phyloP scores from a whole-genome alignment of 495 filamentous ascomycete genomes.

The Penicillium chermesinum region DNA sequence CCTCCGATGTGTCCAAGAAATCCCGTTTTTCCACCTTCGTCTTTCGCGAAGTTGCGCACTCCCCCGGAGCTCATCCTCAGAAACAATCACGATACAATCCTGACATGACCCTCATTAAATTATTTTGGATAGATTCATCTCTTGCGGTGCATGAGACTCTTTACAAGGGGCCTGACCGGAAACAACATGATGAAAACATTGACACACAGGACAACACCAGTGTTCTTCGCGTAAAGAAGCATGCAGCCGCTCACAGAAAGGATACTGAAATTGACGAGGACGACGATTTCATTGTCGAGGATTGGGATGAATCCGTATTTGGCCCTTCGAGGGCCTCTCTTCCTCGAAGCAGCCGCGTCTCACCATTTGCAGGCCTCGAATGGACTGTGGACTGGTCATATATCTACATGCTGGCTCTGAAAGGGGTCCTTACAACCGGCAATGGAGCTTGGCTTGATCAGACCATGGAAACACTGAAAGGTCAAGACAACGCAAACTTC shows the following conservation, averaged over 20 bases:
- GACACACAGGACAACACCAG: slow-evolving; percentile 11
- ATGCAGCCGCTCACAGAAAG: slow-evolving; percentile 5
- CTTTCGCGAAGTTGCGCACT: slow-evolving; percentile 32
- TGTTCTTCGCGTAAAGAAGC: slow-evolving; percentile 22
- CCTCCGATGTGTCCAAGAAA: not conserved
- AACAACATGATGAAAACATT: not conserved
- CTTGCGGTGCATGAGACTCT: slow-evolving; percentile 35
- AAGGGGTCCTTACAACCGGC: not conserved
- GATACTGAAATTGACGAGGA: slow-evolving; percentile 1
- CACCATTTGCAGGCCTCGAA: not conserved
- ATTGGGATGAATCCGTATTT: slow-evolving; percentile 30
- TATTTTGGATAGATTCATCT: slow-evolving; percentile 32
- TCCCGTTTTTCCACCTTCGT: slow-evolving; percentile 29
- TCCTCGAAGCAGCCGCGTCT: not conserved
- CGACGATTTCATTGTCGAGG: slow-evolving; percentile 35
- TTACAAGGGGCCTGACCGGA: slow-evolving; percentile 14
- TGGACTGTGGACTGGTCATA: slow-evolving; percentile 32
- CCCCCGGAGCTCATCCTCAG: slow-evolving; percentile 6
- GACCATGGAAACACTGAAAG: slow-evolving; percentile 13
- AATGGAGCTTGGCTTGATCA: slow-evolving; percentile 15
- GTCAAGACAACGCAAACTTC: not conserved
- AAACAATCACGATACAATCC: slow-evolving; percentile 15
- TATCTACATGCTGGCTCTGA: slow-evolving; percentile 26
- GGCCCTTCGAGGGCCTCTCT: not conserved
- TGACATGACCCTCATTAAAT: slow-evolving; percentile 29